These are phyloP conservation scores for Ascochyta koolunga DNA, from an alignment of 2,329 filamentous ascomycete genomes.

Conservation along the genomic window DNA sequence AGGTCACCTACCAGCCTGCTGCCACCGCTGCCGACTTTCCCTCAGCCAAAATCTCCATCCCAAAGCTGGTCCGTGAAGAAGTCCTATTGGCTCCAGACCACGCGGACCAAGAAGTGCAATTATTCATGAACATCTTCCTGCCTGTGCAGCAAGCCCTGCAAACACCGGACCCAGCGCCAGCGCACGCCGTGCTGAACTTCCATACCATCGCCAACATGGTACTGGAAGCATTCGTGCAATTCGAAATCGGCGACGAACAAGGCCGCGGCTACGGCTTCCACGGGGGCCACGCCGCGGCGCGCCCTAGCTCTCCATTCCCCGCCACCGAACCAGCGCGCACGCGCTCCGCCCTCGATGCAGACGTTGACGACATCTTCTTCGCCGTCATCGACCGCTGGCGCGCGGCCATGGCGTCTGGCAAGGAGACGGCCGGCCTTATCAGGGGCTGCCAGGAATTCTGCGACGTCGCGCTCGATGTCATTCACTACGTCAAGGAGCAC, in stretches of 20 bases:
- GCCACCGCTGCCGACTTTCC: slow-evolving; percentile 16
- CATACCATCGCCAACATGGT: slow-evolving; percentile 42
- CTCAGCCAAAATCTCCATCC: slow-evolving; percentile 43
- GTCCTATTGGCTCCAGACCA: slow-evolving; percentile 36
- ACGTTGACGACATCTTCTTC: slow-evolving; percentile 43
- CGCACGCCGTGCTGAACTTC: slow-evolving; percentile 39
- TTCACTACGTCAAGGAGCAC: slow-evolving; percentile 39
- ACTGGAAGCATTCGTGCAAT: slow-evolving; percentile 34
- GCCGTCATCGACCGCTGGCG: slow-evolving; percentile 41
- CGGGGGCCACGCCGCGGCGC: background rate
- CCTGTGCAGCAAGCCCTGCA: slow-evolving; percentile 29
- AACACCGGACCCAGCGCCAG: slow-evolving; percentile 27
- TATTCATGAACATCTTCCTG: slow-evolving; percentile 39
- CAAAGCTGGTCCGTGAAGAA: slow-evolving; percentile 46
- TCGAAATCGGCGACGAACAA: slow-evolving; percentile 33
- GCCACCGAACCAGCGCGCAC: background rate
- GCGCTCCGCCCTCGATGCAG: slow-evolving; percentile 18
- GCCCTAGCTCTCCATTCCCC: background rate
- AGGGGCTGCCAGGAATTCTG: slow-evolving; percentile 43
- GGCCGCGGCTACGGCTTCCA: slow-evolving; percentile 15
- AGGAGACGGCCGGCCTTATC: slow-evolving; percentile 24
- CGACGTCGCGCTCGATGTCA: slow-evolving; percentile 39
- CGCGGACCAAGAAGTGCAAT: slow-evolving; percentile 28
- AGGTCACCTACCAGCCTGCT: slow-evolving; percentile 19
- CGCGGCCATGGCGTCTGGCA: slow-evolving; percentile 25